phyloP scores from a whole-genome alignment of 345 rosid species.

The Toxicodendron radicans region DNA sequence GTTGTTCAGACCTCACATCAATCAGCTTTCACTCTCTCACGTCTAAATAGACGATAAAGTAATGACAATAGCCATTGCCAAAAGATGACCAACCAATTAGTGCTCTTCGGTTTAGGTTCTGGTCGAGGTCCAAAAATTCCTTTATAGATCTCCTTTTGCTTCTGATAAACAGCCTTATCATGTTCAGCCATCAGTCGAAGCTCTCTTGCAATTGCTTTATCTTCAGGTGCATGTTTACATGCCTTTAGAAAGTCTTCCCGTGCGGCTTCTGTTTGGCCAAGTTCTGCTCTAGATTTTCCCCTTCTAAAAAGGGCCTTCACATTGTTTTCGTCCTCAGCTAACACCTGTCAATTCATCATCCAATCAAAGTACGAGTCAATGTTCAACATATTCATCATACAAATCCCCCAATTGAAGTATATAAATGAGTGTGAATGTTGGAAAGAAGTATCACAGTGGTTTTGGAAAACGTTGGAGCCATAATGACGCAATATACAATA shows the following conservation, averaged over 20 bases:
- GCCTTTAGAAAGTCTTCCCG: slow-evolving; percentile 85
- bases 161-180: slow-evolving; percentile 74
- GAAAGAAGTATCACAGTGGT: not conserved
- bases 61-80: slow-evolving; percentile 51
- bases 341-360: slow-evolving; percentile 47
- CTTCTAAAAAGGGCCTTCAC: slow-evolving; percentile 88
- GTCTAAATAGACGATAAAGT: slow-evolving; percentile 29
- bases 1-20: slow-evolving; percentile 8
- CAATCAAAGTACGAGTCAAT: not conserved
- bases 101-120: slow-evolving; percentile 40
- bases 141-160: slow-evolving; percentile 82
- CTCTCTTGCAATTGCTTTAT: slow-evolving; percentile 77
- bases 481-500: not conserved
- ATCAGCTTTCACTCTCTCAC: slow-evolving; percentile 38
- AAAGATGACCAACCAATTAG: slow-evolving; percentile 44
- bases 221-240: slow-evolving; percentile 77
- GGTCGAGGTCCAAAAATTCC: slow-evolving; percentile 73
- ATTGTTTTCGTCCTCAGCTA: slow-evolving; percentile 86
- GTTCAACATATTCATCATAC: not conserved
- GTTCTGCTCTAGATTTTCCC: slow-evolving; percentile 88
- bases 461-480: not conserved
- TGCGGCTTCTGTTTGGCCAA: slow-evolving; percentile 90
- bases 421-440: not conserved
- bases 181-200: slow-evolving; percentile 71
- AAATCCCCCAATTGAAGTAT: not conserved